Base-by-base conservation (phyloP, 305 asterid genomes). In the Fraxinus floribunda region DNA sequence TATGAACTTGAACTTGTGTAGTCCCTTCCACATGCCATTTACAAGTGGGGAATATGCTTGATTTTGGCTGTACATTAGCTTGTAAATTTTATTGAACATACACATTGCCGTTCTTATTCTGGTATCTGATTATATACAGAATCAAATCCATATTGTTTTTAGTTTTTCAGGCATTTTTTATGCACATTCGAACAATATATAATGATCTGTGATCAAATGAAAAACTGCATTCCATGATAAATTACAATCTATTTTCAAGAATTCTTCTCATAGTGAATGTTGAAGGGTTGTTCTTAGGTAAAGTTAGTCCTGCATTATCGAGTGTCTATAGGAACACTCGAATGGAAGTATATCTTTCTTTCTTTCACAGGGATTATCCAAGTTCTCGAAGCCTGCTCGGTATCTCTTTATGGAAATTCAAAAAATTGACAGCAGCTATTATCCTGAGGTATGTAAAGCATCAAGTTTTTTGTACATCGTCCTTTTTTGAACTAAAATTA, bases 381-480 rank as follows among this genome's bases (percentile, higher is more conserved):
- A 87, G 80, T 93, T 92, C 85, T 91, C 94, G 8, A 93, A 89
- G 87, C 92, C 95, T 16, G 97, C 97, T 20, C 85, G 95, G 39
- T 57, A 86, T 76, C 89, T 93, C 79, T 93, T 93, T 74, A 79
- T 87, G 89, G 95, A 91, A 86, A 91, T 93, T 85, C 97, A 91
- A 79, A 94, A 87, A 89, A 89, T 92, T 24, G 97, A 94, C 77
- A 91, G 97, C 88, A 80, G 78, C 85, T 94, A 92, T 84, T 92
- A 92, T 80, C 98, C 98, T 7, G 98, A 92, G 94, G 97, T 91
- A 89, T 18, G 80, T 20, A 77, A 79, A 38, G 66, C 41, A 66
- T n/a, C 26, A 30, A 4, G 7, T 75, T 44, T 57, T 83, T 62
- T 77, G 18, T 18, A 2, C 18, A 78, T 32, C 16, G 57, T 71